A percentile compares a stretch with the other conserved stretches of the same genome.
phyloP scores from a whole-genome alignment of 345 rosid genomes.

The Erysimum cheiranthoides region DNA sequence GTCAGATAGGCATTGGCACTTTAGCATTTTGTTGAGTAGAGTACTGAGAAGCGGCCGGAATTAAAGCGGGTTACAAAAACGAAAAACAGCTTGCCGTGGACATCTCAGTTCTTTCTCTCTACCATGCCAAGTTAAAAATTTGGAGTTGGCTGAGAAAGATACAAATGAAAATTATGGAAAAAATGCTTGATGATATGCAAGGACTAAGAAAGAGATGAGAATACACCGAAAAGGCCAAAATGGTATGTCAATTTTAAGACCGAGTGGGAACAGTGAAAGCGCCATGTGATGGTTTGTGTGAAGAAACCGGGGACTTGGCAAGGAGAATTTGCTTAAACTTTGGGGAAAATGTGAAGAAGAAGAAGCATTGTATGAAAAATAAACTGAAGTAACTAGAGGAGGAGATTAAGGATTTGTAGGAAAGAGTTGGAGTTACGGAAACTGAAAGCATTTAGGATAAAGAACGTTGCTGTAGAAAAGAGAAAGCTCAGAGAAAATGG shows the following conservation, averaged over 20 bases:
- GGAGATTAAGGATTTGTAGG: conserved; percentile 69
- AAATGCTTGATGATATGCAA: conserved; percentile 61
- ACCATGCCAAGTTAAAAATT: conserved; percentile 54
- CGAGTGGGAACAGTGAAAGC: conserved; percentile 74
- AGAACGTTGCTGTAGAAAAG: conserved; percentile 60
- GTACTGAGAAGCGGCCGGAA: conserved; percentile 83
- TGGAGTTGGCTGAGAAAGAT: conserved; percentile 65
- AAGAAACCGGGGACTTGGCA: conserved; percentile 56
- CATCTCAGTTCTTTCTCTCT: conserved; percentile 74
- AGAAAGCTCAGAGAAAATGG: conserved; percentile 64
- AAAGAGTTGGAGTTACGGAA: conserved; percentile 61
- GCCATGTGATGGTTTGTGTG: conserved; percentile 54
- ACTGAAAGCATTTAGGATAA: no score
- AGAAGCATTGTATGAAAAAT: conserved; percentile 60
- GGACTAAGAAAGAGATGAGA: conserved; percentile 29
- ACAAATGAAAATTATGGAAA: conserved; percentile 69
- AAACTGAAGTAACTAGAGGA: conserved; percentile 70
- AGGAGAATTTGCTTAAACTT: conserved; percentile 65
- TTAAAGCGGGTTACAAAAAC: conserved; percentile 72
- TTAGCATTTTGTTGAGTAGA: conserved; percentile 80
- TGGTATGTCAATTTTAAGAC: conserved; percentile 51
- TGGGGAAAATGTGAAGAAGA: conserved; percentile 65
- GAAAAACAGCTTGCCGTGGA: conserved; percentile 80
- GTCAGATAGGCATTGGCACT: conserved; percentile 79
- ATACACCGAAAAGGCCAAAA: conserved; percentile 60